Conservation (phyloP, 2,329 filamentous ascomycete species). For the Xylaria sp. region DNA sequence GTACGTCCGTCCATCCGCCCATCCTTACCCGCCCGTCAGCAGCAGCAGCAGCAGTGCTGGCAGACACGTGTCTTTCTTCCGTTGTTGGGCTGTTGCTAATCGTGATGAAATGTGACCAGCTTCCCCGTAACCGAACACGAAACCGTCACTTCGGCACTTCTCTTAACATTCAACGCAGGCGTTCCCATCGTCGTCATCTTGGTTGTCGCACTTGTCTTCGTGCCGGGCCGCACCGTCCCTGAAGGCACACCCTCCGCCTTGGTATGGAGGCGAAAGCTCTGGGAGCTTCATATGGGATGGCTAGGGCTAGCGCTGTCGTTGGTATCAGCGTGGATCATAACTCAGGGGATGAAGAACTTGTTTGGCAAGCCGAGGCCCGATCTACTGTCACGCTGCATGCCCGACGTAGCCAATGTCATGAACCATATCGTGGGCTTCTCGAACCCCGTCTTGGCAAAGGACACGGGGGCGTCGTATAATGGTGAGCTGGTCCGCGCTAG, state of each 20-base stretch:
- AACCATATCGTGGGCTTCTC: slow-evolving; percentile 68
- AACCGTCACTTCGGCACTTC: slow-evolving; percentile 74
- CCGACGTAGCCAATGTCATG: slow-evolving; percentile 73
- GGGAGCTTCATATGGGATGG: slow-evolving; percentile 90
- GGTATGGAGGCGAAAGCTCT: slow-evolving; percentile 84
- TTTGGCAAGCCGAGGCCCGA: slow-evolving; percentile 81
- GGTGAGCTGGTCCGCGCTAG: slow-evolving; percentile 77
- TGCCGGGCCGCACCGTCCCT: slow-evolving; percentile 77
- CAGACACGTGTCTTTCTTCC: not conserved
- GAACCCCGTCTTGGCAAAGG: slow-evolving; percentile 53
- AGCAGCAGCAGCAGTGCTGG: not conserved
- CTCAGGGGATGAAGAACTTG: slow-evolving; percentile 84
- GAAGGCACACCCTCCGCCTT: slow-evolving; percentile 70
- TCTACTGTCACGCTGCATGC: slow-evolving; percentile 80
- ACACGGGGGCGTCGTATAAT: slow-evolving; percentile 49
- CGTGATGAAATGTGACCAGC: slow-evolving; percentile 51
- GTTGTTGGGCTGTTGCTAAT: not conserved
- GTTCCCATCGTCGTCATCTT: slow-evolving; percentile 76
- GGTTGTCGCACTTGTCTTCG: slow-evolving; percentile 73
- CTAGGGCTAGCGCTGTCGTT: slow-evolving; percentile 82
- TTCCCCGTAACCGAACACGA: slow-evolving; percentile 78
- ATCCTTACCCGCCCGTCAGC: not conserved
- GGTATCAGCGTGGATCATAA: slow-evolving; percentile 80
- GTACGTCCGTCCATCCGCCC: slow-evolving; percentile 53
- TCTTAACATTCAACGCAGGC: slow-evolving; percentile 71